These are phyloP conservation scores for Didymella exigua DNA, from an alignment of 2,329 filamentous ascomycete genomes.

Conservation along the genomic window DNA sequence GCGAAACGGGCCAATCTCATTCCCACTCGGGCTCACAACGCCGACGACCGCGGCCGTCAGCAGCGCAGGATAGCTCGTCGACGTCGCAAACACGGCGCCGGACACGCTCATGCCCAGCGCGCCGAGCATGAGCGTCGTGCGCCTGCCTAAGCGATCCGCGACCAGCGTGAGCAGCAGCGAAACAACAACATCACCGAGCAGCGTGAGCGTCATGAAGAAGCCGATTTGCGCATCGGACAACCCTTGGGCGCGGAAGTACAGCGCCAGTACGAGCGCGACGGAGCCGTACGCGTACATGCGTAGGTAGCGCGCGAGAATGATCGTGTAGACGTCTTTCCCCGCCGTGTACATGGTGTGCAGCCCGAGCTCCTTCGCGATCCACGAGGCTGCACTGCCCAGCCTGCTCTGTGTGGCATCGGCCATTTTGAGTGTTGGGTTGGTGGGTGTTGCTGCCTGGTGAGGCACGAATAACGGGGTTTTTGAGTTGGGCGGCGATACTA, in stretches of 20 bases:
- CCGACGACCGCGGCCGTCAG: constrained; percentile 46
- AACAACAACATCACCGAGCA: constrained; percentile 47
- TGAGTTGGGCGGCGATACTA: background rate
- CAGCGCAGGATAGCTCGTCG: constrained; percentile 39
- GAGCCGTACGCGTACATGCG: constrained; percentile 48
- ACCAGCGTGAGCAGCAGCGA: constrained; percentile 46
- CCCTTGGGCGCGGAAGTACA: constrained; percentile 44
- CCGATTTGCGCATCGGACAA: constrained; percentile 48
- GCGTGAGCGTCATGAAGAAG: constrained; percentile 50
- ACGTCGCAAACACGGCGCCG: constrained; percentile 44
- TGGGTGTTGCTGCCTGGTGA: constrained; percentile 1
- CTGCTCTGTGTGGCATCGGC: background rate
- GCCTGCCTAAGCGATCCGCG: constrained; percentile 44
- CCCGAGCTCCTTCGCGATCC: constrained; percentile 30
- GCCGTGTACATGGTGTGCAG: constrained; percentile 35
- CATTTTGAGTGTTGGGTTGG: background rate
- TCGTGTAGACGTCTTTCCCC: constrained; percentile 40
- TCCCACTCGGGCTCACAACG: constrained; percentile 48
- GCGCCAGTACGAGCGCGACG: constrained; percentile 44
- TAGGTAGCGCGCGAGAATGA: constrained; percentile 45
- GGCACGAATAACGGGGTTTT: background rate
- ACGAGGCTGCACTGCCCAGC: background rate
- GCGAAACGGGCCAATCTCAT: constrained; percentile 50
- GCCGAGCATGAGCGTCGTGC: constrained; percentile 43
- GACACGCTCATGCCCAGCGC: constrained; percentile 44